Evolutionary conservation across 1,284 basidiomycete genomes (phyloP).

Genomic region (Ceratobasidium sp.): DNA sequence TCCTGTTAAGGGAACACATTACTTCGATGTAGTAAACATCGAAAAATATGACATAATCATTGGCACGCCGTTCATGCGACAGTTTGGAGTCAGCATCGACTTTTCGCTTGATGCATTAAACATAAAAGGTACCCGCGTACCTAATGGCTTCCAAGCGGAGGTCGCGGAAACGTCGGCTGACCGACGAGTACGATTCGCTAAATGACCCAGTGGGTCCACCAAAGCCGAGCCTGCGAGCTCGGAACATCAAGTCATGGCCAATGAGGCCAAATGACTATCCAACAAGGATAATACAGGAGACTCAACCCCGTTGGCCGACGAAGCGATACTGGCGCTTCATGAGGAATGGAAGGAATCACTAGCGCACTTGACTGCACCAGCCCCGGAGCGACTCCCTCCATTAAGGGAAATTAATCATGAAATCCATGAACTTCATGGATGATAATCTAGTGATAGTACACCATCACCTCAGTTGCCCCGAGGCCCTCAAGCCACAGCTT

Average conservation of each 20-base stretch:
- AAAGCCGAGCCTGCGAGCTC: not conserved
- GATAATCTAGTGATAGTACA: not conserved
- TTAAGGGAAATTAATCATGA: constrained; percentile 42
- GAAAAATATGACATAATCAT: constrained; percentile 56
- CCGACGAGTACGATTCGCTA: not conserved
- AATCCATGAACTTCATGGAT: constrained; percentile 38
- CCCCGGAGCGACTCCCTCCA: constrained; percentile 15
- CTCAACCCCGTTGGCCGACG: not conserved
- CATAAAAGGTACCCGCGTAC: not conserved
- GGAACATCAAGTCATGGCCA: not conserved
- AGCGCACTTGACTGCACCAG: no score
- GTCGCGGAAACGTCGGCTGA: not conserved
- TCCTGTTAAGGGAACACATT: constrained; percentile 49
- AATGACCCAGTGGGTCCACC: not conserved
- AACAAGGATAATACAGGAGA: not conserved
- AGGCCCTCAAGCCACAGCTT: constrained; percentile 29
- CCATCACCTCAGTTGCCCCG: constrained; percentile 23
- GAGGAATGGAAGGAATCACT: not conserved
- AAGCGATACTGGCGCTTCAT: no score
- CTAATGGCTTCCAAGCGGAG: not conserved
- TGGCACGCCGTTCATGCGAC: constrained; percentile 55
- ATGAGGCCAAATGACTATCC: constrained; percentile 1
- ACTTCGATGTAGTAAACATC: constrained; percentile 56
- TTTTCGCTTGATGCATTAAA: not conserved
- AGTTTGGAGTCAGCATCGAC: constrained; percentile 16